These are phyloP conservation scores for Xylariaceae sp. DNA, from an alignment of 2,329 filamentous ascomycete genomes.

Conservation along the genomic window DNA sequence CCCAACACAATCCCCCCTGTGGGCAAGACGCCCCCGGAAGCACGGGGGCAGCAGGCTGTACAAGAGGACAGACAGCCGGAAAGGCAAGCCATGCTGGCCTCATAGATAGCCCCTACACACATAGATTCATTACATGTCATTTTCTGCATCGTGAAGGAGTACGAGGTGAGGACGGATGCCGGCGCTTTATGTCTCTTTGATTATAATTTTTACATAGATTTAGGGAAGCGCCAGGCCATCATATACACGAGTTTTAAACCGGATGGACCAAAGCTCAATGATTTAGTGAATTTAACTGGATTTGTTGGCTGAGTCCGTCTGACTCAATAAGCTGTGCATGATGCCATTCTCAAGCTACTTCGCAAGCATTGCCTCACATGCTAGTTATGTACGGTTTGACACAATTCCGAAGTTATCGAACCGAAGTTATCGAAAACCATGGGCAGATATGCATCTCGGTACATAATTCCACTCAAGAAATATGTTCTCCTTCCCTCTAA, in stretches of 20 bases:
- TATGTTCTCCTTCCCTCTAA: neutral
- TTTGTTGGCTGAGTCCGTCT: neutral
- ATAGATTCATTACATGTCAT: constrained; percentile 5
- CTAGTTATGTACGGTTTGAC: constrained; percentile 8
- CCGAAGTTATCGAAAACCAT: neutral
- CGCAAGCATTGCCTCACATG: too few species aligned
- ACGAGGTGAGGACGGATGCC: constrained; percentile 1
- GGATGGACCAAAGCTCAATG: neutral
- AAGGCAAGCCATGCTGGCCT: constrained; percentile 39
- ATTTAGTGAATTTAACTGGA: neutral
- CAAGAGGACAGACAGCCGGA: constrained; percentile 27
- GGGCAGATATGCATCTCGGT: neutral
- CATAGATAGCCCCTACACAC: constrained; percentile 18
- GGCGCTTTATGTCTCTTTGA: constrained; percentile 5
- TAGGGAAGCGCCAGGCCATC: constrained; percentile 1
- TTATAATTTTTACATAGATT: constrained; percentile 9
- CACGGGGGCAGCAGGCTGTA: constrained; percentile 13
- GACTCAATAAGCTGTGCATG: neutral
- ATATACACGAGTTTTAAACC: constrained; percentile 1
- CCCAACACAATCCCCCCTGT: constrained; percentile 33
- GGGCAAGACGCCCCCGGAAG: constrained; percentile 15
- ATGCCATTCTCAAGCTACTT: neutral
- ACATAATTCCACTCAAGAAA: neutral
- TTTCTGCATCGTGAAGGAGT: constrained; percentile 1
- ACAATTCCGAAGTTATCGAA: neutral